phyloP scores from a whole-genome alignment of 2,329 filamentous ascomycete genomes.

The Pyricularia grisea region DNA sequence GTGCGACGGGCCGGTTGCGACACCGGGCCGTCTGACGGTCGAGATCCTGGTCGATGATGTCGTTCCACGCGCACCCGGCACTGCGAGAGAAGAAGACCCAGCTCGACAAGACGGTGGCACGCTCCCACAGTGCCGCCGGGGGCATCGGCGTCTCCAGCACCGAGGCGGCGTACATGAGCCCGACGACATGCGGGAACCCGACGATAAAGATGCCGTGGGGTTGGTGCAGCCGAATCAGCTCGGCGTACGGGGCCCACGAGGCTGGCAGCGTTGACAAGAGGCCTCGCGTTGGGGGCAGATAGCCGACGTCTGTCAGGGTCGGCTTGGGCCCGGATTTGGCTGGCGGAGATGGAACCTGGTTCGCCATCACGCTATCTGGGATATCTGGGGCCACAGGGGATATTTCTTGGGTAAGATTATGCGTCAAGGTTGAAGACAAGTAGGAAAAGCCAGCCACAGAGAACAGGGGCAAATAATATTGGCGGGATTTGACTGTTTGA shows the following conservation, averaged over 20 bases:
- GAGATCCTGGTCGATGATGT: slow-evolving; percentile 23
- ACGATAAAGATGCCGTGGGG: neutral
- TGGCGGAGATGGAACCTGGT: neutral
- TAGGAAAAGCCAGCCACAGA: neutral
- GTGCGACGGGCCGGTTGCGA: slow-evolving; percentile 21
- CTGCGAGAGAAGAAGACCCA: slow-evolving; percentile 22
- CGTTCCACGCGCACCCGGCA: slow-evolving; percentile 25
- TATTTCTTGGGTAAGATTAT: neutral
- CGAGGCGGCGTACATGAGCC: neutral
- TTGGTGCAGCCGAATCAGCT: neutral
- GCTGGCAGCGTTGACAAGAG: neutral
- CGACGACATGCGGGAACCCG: neutral
- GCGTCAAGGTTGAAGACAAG: neutral
- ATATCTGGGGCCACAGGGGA: neutral
- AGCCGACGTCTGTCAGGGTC: neutral
- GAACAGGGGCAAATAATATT: neutral
- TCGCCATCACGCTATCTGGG: neutral
- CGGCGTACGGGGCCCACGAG: neutral
- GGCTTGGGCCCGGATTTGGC: neutral
- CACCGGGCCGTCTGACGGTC: slow-evolving; percentile 21
- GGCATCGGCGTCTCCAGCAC: neutral
- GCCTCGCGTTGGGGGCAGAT: neutral
- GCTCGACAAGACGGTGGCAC: slow-evolving; percentile 11
- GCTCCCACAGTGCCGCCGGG: neutral
- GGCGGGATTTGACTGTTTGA: neutral